phyloP scores from a whole-genome alignment of 352 stramenopile species.

The Globisporangium camurandrum region DNA sequence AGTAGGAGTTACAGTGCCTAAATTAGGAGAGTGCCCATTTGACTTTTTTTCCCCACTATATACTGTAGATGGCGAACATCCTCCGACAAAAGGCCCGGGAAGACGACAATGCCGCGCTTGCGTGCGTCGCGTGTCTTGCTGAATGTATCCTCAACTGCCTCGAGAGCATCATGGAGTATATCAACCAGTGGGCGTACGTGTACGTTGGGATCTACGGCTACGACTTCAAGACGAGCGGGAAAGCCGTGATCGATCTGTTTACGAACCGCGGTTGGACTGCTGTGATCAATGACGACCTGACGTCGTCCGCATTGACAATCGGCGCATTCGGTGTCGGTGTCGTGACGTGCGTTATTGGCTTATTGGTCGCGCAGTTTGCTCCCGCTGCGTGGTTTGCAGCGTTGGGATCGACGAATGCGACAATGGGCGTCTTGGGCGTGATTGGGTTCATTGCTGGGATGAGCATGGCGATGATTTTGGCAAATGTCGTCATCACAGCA shows the following conservation, averaged over 20 bases:
- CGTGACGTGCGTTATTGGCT: slow-evolving; percentile 49
- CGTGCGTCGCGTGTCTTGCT: slow-evolving; percentile 80
- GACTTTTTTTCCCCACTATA: no score
- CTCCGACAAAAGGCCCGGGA: slow-evolving; percentile 60
- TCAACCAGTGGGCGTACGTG: slow-evolving; percentile 88
- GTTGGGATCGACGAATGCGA: slow-evolving; percentile 36
- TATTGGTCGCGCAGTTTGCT: slow-evolving; percentile 65
- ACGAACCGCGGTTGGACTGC: slow-evolving; percentile 80
- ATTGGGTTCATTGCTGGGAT: slow-evolving; percentile 78
- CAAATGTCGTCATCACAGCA: slow-evolving; percentile 74
- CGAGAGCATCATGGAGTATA: slow-evolving; percentile 83
- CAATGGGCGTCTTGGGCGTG: slow-evolving; percentile 26
- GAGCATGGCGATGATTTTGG: slow-evolving; percentile 79
- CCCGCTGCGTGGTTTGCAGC: slow-evolving; percentile 47
- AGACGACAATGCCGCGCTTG: slow-evolving; percentile 66
- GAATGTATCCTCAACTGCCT: slow-evolving; percentile 84
- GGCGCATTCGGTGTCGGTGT: slow-evolving; percentile 73
- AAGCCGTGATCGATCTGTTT: slow-evolving; percentile 86
- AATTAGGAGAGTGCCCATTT: no score
- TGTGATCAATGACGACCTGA: slow-evolving; percentile 88
- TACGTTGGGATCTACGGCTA: slow-evolving; percentile 89
- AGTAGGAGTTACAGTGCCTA: no score
- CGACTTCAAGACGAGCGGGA: slow-evolving; percentile 77
- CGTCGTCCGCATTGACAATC: slow-evolving; percentile 73
- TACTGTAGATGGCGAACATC: slow-evolving; percentile 53